Evolutionary conservation across 139 green algal species (phyloP).

Genomic region (Haematococcus lacustris): DNA sequence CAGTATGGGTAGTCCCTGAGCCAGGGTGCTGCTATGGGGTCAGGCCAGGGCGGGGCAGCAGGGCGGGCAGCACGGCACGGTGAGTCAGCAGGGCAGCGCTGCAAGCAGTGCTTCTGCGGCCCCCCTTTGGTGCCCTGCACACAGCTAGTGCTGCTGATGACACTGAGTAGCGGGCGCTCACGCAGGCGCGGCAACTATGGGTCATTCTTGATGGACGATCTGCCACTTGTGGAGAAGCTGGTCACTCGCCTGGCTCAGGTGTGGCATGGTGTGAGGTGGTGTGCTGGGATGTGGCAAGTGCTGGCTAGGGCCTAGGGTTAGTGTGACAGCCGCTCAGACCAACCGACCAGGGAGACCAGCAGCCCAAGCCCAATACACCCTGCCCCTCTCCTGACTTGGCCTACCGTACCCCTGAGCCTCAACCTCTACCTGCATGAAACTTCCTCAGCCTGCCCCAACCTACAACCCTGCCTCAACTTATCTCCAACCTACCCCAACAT

Average conservation of each 20-base stretch:
- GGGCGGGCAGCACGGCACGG: too few relatives aligned
- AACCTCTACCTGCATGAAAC: neutral
- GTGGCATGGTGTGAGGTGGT: neutral
- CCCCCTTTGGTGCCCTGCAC: too few relatives aligned
- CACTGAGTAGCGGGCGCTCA: too few relatives aligned
- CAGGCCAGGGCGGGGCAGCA: too few relatives aligned
- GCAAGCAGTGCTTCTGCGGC: too few relatives aligned
- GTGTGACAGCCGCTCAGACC: neutral
- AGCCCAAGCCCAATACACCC: neutral
- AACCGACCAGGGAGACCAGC: neutral
- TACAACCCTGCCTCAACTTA: neutral
- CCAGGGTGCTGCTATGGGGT: too few relatives aligned
- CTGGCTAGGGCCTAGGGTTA: neutral
- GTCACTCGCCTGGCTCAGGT: constrained; percentile 42
- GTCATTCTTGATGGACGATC: constrained; percentile 88
- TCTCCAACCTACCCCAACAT: neutral
- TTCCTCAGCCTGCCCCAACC: neutral
- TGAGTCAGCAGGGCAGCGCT: too few relatives aligned
- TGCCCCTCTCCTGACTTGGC: neutral
- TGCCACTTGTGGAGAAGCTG: constrained; percentile 57
- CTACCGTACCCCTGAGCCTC: too few relatives aligned
- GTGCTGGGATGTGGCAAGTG: neutral
- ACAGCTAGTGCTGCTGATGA: too few relatives aligned
- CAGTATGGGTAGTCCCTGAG: too few relatives aligned
- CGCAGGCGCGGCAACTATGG: constrained; percentile 53